A percentile compares a stretch with the other conserved stretches of the same genome.
Evolutionary conservation across 2,329 filamentous ascomycete species (phyloP).

Genomic region (Colletotrichum sp.): DNA sequence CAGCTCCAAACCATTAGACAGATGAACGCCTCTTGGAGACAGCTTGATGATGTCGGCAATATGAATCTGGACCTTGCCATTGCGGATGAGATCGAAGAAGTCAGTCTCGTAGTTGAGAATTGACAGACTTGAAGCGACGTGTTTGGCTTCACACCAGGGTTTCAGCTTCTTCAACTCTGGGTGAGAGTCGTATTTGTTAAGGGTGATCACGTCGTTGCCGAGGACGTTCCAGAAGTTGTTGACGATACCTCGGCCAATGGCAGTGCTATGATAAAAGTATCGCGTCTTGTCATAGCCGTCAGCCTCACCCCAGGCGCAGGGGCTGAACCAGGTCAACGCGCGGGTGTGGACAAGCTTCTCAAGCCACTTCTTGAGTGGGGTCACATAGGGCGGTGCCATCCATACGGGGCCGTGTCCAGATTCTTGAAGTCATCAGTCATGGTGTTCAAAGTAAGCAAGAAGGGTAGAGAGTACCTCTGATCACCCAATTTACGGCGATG

Average conservation of each 20-base stretch:
- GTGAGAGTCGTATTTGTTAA: conserved; percentile 60
- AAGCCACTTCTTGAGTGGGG: conserved; percentile 69
- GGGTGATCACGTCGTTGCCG: conserved; percentile 56
- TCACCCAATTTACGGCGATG: conserved; percentile 63
- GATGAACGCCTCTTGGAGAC: conserved; percentile 48
- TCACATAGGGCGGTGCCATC: conserved; percentile 66
- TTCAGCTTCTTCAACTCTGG: conserved; percentile 58
- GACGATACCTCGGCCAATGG: conserved; percentile 60
- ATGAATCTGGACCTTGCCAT: conserved; percentile 57
- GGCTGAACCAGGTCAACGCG: conserved; percentile 75
- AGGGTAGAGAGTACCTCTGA: conserved; percentile 46
- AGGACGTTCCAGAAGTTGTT: conserved; percentile 64
- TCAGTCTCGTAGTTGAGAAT: conserved; percentile 66
- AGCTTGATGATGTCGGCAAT: conserved; percentile 56
- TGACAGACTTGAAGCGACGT: conserved; percentile 58
- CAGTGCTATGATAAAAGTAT: conserved; percentile 61
- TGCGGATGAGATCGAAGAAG: conserved; percentile 60
- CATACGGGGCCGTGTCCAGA: conserved; percentile 64
- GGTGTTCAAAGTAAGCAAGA: background rate
- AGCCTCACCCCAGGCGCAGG: conserved; percentile 72
- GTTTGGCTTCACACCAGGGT: conserved; percentile 56
- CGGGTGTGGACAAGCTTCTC: conserved; percentile 72
- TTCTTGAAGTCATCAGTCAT: conserved; percentile 21
- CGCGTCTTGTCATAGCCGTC: conserved; percentile 64
- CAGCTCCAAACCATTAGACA: conserved; percentile 53